Percentiles rank a stretch among this genome's conserved stretches.
Conservation (phyloP, 306 rosid species). For the Lathyrus tuberosus region DNA sequence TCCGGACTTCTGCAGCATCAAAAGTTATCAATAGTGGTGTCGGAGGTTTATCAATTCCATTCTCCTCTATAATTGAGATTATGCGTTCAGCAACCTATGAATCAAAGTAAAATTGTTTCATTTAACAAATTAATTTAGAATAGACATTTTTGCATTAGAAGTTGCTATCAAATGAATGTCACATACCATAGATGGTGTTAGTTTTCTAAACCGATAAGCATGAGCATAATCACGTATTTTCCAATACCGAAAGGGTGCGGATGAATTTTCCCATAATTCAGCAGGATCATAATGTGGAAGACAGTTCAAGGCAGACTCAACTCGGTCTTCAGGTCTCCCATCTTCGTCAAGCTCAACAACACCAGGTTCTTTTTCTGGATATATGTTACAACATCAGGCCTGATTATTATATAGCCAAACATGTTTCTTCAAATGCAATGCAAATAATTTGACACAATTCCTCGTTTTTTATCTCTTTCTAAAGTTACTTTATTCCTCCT, state of each 20-base stretch:
- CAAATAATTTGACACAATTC: slow-evolving; percentile 15
- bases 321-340: slow-evolving; percentile 76
- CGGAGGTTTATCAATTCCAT: slow-evolving; percentile 53
- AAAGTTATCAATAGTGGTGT: slow-evolving; percentile 78
- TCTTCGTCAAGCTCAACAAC: slow-evolving; percentile 68
- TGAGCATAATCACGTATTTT: slow-evolving; percentile 92
- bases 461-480: slow-evolving; percentile 23
- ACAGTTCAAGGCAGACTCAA: slow-evolving; percentile 71
- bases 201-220: slow-evolving; percentile 74
- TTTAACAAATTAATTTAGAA: slow-evolving; percentile 32
- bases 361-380: slow-evolving; percentile 66
- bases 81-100: slow-evolving; percentile 75
- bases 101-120: slow-evolving; percentile 22
- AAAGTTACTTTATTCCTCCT: neutral
- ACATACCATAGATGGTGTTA: slow-evolving; percentile 77
- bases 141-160: neutral
- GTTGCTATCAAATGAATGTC: slow-evolving; percentile 31
- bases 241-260: slow-evolving; percentile 72
- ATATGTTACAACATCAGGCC: slow-evolving; percentile 35
- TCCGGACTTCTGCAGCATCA: slow-evolving; percentile 73
- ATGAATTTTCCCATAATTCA: slow-evolving; percentile 46
- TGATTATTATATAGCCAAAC: slow-evolving; percentile 1
- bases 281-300: slow-evolving; percentile 77
- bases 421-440: slow-evolving; percentile 30
- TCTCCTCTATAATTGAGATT: slow-evolving; percentile 69